phyloP scores from a whole-genome alignment of 1,284 basidiomycete genomes.

The Cryptococcus wingfieldii region DNA sequence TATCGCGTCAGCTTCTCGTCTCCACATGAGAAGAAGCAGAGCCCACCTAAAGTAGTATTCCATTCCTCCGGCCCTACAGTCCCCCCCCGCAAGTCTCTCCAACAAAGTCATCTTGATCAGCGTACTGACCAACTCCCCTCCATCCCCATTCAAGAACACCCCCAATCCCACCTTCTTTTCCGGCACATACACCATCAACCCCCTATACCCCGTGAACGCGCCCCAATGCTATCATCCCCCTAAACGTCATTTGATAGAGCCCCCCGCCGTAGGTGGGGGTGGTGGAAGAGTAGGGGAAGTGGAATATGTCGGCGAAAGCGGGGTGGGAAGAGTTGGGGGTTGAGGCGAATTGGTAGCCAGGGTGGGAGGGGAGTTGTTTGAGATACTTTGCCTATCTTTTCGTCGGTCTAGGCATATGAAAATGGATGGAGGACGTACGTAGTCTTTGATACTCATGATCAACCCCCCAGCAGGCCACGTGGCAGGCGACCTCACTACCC shows the following conservation, averaged over 20 bases:
- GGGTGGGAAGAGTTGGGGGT: background rate
- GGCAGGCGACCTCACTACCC: constrained; percentile 3
- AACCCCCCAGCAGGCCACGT: background rate
- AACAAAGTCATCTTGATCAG: background rate
- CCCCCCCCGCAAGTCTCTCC: background rate
- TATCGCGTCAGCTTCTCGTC: background rate
- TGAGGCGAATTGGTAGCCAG: background rate
- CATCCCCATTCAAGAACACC: background rate
- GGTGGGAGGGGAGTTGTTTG: background rate
- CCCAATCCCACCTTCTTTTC: background rate
- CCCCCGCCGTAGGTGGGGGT: background rate
- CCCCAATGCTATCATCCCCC: background rate
- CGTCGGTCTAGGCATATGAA: background rate
- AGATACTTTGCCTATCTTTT: background rate
- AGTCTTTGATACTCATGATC: background rate
- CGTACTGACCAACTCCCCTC: background rate
- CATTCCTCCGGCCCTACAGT: background rate
- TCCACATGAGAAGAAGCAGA: background rate
- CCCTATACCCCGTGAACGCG: background rate
- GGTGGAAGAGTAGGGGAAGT: constrained; percentile 3
- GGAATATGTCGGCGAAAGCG: background rate
- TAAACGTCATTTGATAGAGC: background rate
- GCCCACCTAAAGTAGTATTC: background rate
- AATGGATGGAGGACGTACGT: background rate
- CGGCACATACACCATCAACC: background rate